Conservation (phyloP, 139 green algal genomes). For the Mesotaenium endlicherianum region DNA sequence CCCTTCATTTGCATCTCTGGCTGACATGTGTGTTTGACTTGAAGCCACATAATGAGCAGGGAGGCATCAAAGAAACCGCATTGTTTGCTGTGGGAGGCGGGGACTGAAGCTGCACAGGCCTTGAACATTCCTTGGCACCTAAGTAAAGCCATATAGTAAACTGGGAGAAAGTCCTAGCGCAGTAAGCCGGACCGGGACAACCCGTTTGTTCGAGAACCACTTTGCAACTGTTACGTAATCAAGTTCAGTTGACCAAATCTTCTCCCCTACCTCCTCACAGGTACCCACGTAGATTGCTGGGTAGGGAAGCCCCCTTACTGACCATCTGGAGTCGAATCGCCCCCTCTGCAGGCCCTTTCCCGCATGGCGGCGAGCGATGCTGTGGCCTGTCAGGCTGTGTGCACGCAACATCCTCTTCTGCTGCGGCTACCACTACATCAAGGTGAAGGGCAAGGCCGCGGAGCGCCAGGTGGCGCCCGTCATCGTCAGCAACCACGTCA, state of each 20-base stretch:
- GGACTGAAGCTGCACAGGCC: too few relatives aligned
- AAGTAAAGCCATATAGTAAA: neutral
- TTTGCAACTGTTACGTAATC: neutral
- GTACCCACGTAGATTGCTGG: neutral
- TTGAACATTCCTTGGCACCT: too few relatives aligned
- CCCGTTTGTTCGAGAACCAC: neutral
- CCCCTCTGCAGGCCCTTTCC: constrained; percentile 18
- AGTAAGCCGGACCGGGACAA: neutral
- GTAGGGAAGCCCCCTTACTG: neutral
- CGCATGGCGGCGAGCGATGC: constrained; percentile 1
- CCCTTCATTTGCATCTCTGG: neutral
- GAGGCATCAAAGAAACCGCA: neutral
- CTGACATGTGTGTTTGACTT: neutral
- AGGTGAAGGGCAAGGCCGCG: constrained; percentile 26
- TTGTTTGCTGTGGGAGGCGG: neutral
- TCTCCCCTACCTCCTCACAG: neutral
- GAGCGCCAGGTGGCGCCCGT: neutral
- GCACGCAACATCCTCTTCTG: constrained; percentile 18
- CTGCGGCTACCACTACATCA: constrained; percentile 29
- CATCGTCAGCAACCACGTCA: constrained; percentile 15
- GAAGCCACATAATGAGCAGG: neutral
- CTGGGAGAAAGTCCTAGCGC: neutral
- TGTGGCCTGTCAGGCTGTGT: constrained; percentile 1
- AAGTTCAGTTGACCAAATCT: neutral
- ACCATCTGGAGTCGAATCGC: neutral